phyloP scores from a whole-genome alignment of 2,329 filamentous ascomycete species.

The Cladosporium sp. region DNA sequence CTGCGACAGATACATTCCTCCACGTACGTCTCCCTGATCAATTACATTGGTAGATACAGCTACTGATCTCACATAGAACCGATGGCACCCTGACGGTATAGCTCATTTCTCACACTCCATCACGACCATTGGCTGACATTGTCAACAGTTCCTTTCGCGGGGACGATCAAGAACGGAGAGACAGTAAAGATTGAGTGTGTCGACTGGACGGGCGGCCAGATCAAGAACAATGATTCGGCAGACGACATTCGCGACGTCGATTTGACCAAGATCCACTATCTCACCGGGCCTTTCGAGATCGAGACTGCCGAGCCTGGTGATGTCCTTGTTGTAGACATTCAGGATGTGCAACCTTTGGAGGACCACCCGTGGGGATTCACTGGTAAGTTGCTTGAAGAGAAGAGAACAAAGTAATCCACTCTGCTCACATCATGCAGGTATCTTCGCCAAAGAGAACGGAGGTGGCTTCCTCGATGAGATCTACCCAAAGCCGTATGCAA shows the following conservation, averaged over 20 bases:
- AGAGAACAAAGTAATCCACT: not conserved
- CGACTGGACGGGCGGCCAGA: slow-evolving; percentile 76
- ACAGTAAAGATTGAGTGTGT: slow-evolving; percentile 92
- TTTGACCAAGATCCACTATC: slow-evolving; percentile 80
- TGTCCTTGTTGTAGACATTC: slow-evolving; percentile 82
- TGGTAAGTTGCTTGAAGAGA: slow-evolving; percentile 45
- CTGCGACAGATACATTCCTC: slow-evolving; percentile 62
- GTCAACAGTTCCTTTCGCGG: slow-evolving; percentile 68
- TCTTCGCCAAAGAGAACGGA: slow-evolving; percentile 79
- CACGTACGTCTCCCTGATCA: slow-evolving; percentile 23
- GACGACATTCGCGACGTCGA: slow-evolving; percentile 85
- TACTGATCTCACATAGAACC: slow-evolving; percentile 60
- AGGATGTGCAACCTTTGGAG: slow-evolving; percentile 86
- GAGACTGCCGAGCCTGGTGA: slow-evolving; percentile 84
- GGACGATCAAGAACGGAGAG: slow-evolving; percentile 76
- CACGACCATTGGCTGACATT: not conserved
- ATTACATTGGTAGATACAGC: not conserved
- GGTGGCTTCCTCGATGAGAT: slow-evolving; percentile 87
- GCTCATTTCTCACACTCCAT: not conserved
- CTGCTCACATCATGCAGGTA: slow-evolving; percentile 22
- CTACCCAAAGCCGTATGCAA: slow-evolving; percentile 74
- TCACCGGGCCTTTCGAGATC: slow-evolving; percentile 86
- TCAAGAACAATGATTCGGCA: slow-evolving; percentile 85
- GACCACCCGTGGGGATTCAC: slow-evolving; percentile 90
- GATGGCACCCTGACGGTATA: slow-evolving; percentile 89